These are phyloP conservation scores for Chytriomyces sp. DNA, from an alignment of 192 early-diverging fungal genomes.

Conservation along the genomic window DNA sequence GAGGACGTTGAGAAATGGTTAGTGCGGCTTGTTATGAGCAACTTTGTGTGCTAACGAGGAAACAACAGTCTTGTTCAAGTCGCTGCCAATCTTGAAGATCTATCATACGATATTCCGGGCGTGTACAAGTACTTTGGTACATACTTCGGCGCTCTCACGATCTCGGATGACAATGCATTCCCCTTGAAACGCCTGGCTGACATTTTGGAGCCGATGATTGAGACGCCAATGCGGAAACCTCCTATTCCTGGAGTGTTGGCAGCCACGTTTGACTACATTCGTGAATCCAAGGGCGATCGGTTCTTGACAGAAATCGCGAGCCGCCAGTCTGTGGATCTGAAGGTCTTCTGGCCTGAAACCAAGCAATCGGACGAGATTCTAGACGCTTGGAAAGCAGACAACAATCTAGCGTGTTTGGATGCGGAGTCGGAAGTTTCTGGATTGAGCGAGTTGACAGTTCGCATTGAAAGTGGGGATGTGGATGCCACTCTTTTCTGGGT, in stretches of 20 bases:
- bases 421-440: not conserved
- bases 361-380: slow-evolving; percentile 26
- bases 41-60: no score
- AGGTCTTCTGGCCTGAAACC: slow-evolving; percentile 40
- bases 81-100: slow-evolving; percentile 68
- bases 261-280: slow-evolving; percentile 29
- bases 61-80: slow-evolving; percentile 51
- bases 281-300: slow-evolving; percentile 19
- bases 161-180: slow-evolving; percentile 45
- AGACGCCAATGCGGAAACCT: slow-evolving; percentile 31
- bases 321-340: slow-evolving; percentile 30
- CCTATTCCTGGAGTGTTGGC: slow-evolving; percentile 37
- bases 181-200: slow-evolving; percentile 45
- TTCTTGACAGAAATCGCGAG: slow-evolving; percentile 15
- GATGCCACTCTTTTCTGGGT: slow-evolving; percentile 4
- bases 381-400: slow-evolving; percentile 34
- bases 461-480: not conserved
- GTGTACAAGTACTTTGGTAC: slow-evolving; percentile 61
- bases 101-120: slow-evolving; percentile 71
- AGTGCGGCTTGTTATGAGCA: no score
- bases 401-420: slow-evolving; percentile 14
- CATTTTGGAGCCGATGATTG: slow-evolving; percentile 25
- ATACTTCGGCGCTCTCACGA: slow-evolving; percentile 59
- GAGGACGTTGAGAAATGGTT: slow-evolving; percentile 42
- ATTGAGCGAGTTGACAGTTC: not conserved